Base-by-base conservation (phyloP, 257 asterid species). In the Leonotis leonurus region DNA sequence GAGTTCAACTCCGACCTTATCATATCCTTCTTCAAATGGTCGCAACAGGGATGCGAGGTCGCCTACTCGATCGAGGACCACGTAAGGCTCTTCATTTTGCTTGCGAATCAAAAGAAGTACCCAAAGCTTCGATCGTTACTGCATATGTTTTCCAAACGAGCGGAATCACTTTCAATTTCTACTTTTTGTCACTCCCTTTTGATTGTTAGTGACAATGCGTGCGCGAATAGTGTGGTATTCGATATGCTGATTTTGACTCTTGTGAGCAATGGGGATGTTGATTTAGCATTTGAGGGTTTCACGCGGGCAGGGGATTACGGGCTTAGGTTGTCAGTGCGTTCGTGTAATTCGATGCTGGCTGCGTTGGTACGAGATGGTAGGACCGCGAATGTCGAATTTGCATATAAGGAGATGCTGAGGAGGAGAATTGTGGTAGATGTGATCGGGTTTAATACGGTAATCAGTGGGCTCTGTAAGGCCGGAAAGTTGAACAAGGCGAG, bases 221-320 rank as follows among this genome's bases (percentile, higher is more conserved):
- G 86, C 54, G 91, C 76, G 37, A 81, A 75, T 62, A 79, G 82
- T 41, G 65, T 86, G 62, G 75, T 89, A 51, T 75, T 78, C 27
- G 97, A 92, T 73, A 85, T 86, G 84, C 66, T 89, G 70, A 32
- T 85, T 35, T 68, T 73, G 64, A 69, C 85, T 40, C 81, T 71
- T 60, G 96, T 82, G 67, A 53, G 60, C 39, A 78, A 68, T 64
- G 74, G 66, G 56, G 76, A 76, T 62, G 45, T 66, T 26, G 81
- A 80, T 36, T 71, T 83, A 48, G 95, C 96, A 22, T 29, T 85
- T 29, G 96, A 86, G 70, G 89, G 83, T n/a, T 92, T 92, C 65
- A 77, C 55, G 62, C 80, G 97, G 67, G 90, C 94, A 27, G 84
- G 85, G 54, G 85, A 87, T 76, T 85, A 92, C 51, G 94, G 87